Conservation (phyloP, 345 rosid species). For the Eutrema yunnanense region DNA sequence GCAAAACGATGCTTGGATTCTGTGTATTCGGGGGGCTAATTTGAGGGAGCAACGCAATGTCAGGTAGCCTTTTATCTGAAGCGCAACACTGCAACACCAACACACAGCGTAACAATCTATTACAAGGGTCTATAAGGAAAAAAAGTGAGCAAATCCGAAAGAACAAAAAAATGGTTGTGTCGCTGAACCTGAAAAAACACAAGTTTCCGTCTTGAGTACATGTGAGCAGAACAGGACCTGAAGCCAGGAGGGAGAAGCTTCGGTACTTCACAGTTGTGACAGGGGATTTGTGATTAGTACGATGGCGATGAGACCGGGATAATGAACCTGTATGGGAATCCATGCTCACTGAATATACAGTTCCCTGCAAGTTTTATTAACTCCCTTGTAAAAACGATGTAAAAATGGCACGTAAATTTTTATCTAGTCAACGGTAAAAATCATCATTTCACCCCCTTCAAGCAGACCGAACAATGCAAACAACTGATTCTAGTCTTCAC, state of each 20-base stretch:
- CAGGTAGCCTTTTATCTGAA: conserved; percentile 79
- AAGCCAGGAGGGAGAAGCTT: conserved; percentile 86
- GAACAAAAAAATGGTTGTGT: background rate
- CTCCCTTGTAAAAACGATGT: background rate
- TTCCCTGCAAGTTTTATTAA: conserved; percentile 50
- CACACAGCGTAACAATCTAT: background rate
- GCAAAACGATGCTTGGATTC: conserved; percentile 78
- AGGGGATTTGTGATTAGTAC: conserved; percentile 60
- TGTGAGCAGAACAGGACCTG: conserved; percentile 85
- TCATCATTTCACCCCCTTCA: background rate
- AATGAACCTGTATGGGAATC: conserved; percentile 70
- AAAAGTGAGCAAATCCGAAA: background rate
- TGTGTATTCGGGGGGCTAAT: conserved; percentile 62
- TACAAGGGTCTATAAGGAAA: background rate
- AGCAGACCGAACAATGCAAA: background rate
- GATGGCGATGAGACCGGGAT: conserved; percentile 74
- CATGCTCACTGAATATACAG: conserved; percentile 71
- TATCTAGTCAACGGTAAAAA: background rate
- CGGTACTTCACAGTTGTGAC: conserved; percentile 85
- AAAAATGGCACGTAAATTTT: background rate
- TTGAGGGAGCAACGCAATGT: conserved; percentile 84
- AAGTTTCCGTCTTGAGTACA: conserved; percentile 88
- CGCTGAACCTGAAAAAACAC: conserved; percentile 76
- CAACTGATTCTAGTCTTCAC: background rate
- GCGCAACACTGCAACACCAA: conserved; percentile 59